phyloP scores from a whole-genome alignment of 495 filamentous ascomycete species.

The Baudoinia panamericana region DNA sequence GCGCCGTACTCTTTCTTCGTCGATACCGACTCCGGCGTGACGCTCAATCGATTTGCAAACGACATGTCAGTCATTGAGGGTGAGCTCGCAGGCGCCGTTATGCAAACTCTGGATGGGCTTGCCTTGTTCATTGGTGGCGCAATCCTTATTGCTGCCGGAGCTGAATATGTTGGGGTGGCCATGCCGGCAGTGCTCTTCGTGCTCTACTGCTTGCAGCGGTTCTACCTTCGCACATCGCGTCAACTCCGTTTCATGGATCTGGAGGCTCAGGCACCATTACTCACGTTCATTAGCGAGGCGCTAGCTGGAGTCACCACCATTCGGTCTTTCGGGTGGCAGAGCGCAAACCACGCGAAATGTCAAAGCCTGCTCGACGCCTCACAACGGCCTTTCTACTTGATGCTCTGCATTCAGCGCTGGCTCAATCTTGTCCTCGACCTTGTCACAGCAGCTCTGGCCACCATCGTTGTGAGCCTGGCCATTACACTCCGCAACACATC shows the following conservation, averaged over 20 bases:
- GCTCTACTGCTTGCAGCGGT: slow-evolving; percentile 21
- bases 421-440: slow-evolving; percentile 24
- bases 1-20: no score
- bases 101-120: slow-evolving; percentile 4
- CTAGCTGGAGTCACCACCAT: slow-evolving; percentile 36
- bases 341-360: slow-evolving; percentile 28
- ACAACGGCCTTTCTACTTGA: slow-evolving; percentile 46
- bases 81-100: no score
- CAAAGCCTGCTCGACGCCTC: slow-evolving; percentile 52
- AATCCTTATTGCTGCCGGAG: slow-evolving; percentile 37
- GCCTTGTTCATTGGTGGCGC: slow-evolving; percentile 36
- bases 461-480: slow-evolving; percentile 18
- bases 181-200: slow-evolving; percentile 35
- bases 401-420: slow-evolving; percentile 39
- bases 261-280: slow-evolving; percentile 25
- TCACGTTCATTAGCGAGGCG: slow-evolving; percentile 33
- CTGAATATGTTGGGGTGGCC: slow-evolving; percentile 38
- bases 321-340: slow-evolving; percentile 45
- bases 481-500: slow-evolving; percentile 24
- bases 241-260: slow-evolving; percentile 27
- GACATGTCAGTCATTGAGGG: no score
- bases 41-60: no score
- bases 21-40: no score
- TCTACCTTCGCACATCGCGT: slow-evolving; percentile 27
- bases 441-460: slow-evolving; percentile 20